Conservation (phyloP, 2,329 filamentous ascomycete species). For the Claviceps africana region DNA sequence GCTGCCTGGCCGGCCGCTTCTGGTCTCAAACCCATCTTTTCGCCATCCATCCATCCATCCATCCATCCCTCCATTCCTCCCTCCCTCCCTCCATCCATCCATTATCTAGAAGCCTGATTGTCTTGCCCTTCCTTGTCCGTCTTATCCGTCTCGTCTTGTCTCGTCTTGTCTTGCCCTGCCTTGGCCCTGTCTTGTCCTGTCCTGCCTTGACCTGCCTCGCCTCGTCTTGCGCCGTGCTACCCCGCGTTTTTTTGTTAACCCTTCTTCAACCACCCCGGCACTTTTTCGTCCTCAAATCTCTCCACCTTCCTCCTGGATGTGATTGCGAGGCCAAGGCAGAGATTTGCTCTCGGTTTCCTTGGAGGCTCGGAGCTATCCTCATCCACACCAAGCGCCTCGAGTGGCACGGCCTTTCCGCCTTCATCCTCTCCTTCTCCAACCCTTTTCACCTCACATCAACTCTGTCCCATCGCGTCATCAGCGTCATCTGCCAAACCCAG, state of each 20-base stretch:
- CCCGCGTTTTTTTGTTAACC: neutral
- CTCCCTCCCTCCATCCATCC: neutral
- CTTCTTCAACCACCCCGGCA: neutral
- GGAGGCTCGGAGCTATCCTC: neutral
- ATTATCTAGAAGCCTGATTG: neutral
- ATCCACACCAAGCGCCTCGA: neutral
- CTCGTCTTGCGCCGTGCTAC: neutral
- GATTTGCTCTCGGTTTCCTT: neutral
- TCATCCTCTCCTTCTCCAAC: neutral
- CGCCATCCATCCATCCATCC: too few relatives aligned
- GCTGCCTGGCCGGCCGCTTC: neutral
- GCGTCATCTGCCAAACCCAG: neutral
- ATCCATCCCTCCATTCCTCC: too few relatives aligned
- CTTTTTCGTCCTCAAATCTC: neutral
- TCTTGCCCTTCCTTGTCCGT: neutral
- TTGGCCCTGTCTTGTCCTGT: too few relatives aligned
- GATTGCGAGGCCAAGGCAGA: neutral
- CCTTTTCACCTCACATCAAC: neutral
- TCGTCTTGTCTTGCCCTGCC: neutral
- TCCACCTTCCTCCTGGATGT: neutral
- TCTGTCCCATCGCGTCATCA: neutral
- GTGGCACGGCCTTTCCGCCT: constrained; percentile 2
- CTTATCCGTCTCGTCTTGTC: neutral
- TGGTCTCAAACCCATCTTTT: neutral
- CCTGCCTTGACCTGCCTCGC: neutral